These are phyloP conservation scores for Gastrolobium villosum DNA, from an alignment of 306 rosid genomes.

Conservation along the genomic window DNA sequence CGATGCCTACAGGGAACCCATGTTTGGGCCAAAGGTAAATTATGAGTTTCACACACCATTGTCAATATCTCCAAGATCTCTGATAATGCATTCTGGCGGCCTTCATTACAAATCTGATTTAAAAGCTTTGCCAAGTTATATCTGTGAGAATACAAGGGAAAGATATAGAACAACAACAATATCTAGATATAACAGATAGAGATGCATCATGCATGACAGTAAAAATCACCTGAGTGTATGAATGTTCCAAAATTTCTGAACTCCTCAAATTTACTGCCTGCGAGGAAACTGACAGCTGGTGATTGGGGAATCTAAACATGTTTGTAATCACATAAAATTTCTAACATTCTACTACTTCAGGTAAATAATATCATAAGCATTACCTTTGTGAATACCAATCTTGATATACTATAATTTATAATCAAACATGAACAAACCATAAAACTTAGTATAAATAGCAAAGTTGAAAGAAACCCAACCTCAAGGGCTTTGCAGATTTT, in stretches of 20 bases:
- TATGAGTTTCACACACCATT: conserved; percentile 89
- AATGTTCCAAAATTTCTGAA: conserved; percentile 76
- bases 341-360: conserved; percentile 14
- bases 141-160: conserved; percentile 74
- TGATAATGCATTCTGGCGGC: conserved; percentile 85
- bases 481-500: conserved; percentile 96
- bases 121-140: conserved; percentile 88
- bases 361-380: conserved; percentile 12
- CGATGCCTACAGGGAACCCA: conserved; percentile 99
- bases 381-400: background rate
- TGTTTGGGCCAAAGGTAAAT: conserved; percentile 93
- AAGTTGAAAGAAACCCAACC: conserved; percentile 64
- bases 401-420: background rate
- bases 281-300: conserved; percentile 53
- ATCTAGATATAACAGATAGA: conserved; percentile 42
- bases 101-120: conserved; percentile 95
- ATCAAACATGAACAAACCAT: conserved; percentile 31
- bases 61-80: conserved; percentile 94
- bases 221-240: conserved; percentile 72
- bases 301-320: conserved; percentile 45
- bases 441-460: conserved; percentile 19
- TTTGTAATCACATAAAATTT: conserved; percentile 12
- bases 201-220: conserved; percentile 38
- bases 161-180: conserved; percentile 52
- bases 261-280: conserved; percentile 95